Percentiles rank a stretch among this genome's conserved stretches.
Evolutionary conservation across 805 yeast genomes (phyloP).

Genomic region (Saccharomycopsis olivae): DNA sequence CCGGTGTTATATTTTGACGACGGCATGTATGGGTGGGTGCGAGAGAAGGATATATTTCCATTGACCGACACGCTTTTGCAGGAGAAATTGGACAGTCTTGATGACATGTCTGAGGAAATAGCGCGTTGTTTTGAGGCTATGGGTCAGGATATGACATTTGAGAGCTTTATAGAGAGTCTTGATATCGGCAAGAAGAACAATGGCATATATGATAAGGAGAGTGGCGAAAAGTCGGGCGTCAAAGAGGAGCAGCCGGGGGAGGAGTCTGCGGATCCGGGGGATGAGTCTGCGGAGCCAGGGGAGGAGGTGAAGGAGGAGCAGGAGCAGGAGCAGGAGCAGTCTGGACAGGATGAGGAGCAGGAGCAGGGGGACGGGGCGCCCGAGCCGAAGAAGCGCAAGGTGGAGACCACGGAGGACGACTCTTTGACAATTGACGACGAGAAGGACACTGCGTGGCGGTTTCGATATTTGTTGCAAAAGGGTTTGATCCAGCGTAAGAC

Average conservation of each 20-base stretch:
- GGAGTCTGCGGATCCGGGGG: neutral
- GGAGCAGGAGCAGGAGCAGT: neutral
- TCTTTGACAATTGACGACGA: neutral
- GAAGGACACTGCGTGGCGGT: conserved; percentile 11
- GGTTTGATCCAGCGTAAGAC: conserved; percentile 15
- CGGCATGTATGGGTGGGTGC: conserved; percentile 13
- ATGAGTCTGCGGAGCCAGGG: neutral
- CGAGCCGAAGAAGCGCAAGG: neutral
- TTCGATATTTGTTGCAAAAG: conserved; percentile 15
- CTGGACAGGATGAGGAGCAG: neutral
- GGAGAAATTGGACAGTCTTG: conserved; percentile 1
- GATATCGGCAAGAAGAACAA: neutral
- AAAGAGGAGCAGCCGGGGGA: neutral
- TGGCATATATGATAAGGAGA: neutral
- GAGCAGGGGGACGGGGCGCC: neutral
- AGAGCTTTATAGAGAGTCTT: neutral
- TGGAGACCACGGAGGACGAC: too few species aligned
- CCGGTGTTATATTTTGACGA: conserved; percentile 15
- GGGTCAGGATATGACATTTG: neutral
- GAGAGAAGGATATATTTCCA: conserved; percentile 11
- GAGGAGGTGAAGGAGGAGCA: neutral
- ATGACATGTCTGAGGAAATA: conserved; percentile 9
- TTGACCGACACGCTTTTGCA: conserved; percentile 5
- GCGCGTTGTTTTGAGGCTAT: neutral
- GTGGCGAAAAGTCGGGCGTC: neutral